Evolutionary conservation across 768 basidiomycete species (phyloP).

Genomic region (Mycena rosella): DNA sequence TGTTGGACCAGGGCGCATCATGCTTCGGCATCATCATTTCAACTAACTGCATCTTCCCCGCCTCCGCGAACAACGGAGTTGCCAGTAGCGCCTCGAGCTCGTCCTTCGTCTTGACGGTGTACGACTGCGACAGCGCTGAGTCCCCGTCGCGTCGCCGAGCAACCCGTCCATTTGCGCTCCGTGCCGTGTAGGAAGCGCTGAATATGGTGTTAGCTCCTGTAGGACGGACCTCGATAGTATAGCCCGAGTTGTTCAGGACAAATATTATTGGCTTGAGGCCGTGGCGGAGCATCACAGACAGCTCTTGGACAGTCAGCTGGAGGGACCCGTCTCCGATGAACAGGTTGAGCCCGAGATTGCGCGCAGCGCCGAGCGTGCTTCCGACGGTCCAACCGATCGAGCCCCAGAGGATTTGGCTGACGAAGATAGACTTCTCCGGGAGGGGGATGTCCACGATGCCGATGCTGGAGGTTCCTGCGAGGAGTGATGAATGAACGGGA

Average conservation of each 20-base stretch:
- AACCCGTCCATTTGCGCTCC: constrained; percentile 62
- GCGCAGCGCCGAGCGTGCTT: constrained; percentile 80
- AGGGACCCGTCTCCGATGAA: constrained; percentile 90
- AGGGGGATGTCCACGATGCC: constrained; percentile 87
- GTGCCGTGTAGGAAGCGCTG: constrained; percentile 54
- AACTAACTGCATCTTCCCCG: constrained; percentile 80
- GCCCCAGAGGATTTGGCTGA: constrained; percentile 90
- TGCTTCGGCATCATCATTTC: constrained; percentile 82
- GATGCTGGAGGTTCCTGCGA: constrained; percentile 81
- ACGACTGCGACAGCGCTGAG: constrained; percentile 68
- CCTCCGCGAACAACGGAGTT: constrained; percentile 68
- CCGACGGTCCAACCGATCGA: constrained; percentile 93
- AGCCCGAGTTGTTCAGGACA: constrained; percentile 84
- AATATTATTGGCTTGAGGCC: constrained; percentile 87
- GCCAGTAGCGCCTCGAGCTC: constrained; percentile 80
- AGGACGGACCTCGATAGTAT: constrained; percentile 86
- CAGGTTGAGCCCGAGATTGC: constrained; percentile 70
- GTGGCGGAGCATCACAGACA: constrained; percentile 84
- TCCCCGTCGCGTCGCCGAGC: constrained; percentile 66
- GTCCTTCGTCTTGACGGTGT: constrained; percentile 73
- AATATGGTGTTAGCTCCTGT: constrained; percentile 38
- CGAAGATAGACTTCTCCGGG: constrained; percentile 73
- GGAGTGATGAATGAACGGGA: not conserved
- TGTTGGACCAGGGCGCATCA: constrained; percentile 81
- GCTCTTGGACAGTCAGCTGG: constrained; percentile 86